Base-by-base conservation (phyloP, 192 early-diverging fungal species). In the Backusella mclennaniae region DNA sequence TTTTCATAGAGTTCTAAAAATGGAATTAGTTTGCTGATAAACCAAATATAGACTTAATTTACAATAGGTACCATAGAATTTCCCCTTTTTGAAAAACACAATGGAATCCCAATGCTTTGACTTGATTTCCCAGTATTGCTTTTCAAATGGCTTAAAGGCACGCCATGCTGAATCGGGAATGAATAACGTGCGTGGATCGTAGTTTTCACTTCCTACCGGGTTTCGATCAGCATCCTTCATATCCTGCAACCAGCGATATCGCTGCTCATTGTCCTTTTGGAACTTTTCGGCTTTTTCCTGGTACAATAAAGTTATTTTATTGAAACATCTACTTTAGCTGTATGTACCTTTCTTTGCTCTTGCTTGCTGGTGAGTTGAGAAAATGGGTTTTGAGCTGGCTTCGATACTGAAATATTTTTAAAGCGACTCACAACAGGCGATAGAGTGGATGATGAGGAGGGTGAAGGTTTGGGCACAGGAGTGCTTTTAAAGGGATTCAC, bases 121-220 rank as follows among this genome's bases (percentile, higher is more conserved):
- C 83, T 99, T 99, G 80, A 99, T 96, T 85, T 98, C 95, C 98
- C 98, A 99, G 83, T 94, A 99, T 84, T 99, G 98, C 49, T 90
- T 87, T 87, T 99, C 98, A 83, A 99, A 99, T 11, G 94, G 89
- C 21, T 96, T 95, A 71, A 99, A 98, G 7, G 88, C 84, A 35
- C 87, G 82, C 95, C 95, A 97, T 3, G 96, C 94, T 14, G 76
- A 74, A 26, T 69, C 36, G 0, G 98, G 97, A 35, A 99, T 91
- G 66, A 85, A 86, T 14, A 99, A 86, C 19, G 98, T 97, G 35
- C 96, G 89, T 42, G 94, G 91, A 85, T 99, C 96, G 82, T 99
- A 99, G 2, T 95, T 92, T 5, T 88, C 83, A 14, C 95, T 93
- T 35, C 82, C 87, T 66, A 87, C 39, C 39, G 82, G 87, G 59